Evolutionary conservation across 768 basidiomycete species (phyloP).

Genomic region (Termitomyces sp.): DNA sequence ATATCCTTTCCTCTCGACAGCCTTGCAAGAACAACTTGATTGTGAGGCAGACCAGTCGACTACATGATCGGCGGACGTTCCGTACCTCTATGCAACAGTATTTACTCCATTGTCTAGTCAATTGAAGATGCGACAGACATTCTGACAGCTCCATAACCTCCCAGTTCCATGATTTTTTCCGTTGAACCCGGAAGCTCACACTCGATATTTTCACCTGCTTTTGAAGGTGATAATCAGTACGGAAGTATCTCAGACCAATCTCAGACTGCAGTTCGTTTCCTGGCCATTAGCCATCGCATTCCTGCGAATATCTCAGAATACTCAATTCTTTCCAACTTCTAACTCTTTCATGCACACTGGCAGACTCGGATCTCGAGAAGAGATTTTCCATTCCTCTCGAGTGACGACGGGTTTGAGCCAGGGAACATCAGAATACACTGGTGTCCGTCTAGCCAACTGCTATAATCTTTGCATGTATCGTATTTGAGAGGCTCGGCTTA

Average conservation of each 20-base stretch:
- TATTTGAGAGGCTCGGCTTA: background rate
- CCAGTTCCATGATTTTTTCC: no score
- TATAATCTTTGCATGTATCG: background rate
- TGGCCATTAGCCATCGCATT: background rate
- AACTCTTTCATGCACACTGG: no score
- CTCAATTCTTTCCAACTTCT: no score
- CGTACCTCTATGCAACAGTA: background rate
- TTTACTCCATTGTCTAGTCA: background rate
- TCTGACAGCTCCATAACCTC: background rate
- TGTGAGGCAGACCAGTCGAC: no score
- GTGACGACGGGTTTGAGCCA: background rate
- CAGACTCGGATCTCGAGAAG: no score
- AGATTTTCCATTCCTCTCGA: background rate
- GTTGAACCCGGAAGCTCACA: background rate
- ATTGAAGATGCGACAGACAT: background rate
- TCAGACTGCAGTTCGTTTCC: background rate
- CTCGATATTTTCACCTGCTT: background rate
- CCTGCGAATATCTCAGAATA: background rate
- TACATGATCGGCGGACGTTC: background rate
- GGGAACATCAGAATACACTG: no score
- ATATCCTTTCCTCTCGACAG: no score
- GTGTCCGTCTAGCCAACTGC: background rate
- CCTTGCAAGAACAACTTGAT: background rate
- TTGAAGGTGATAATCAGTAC: background rate
- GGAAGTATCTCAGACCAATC: no score